A percentile compares a stretch with the other conserved stretches of the same genome.
phyloP scores from a whole-genome alignment of 805 yeast species.

The Starmerella sirachaensis region DNA sequence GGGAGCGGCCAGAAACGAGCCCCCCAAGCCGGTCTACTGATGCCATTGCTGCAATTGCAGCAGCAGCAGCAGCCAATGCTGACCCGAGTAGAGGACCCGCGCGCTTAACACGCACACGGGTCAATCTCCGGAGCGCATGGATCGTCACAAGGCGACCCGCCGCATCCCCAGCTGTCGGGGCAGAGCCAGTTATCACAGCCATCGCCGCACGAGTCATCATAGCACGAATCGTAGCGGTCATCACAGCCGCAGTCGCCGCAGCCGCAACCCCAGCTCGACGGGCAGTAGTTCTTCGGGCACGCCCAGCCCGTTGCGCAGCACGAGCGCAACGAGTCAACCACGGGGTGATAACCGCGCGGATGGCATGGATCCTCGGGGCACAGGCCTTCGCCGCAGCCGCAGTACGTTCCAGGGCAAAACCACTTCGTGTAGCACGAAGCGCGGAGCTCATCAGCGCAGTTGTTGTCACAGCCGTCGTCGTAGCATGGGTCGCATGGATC shows the following conservation, averaged over 20 bases:
- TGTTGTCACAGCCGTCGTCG: slow-evolving; percentile 6
- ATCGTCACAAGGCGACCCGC: slow-evolving; percentile 6
- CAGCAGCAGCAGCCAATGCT: not conserved
- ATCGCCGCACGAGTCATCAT: slow-evolving; percentile 2
- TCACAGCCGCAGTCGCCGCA: slow-evolving; percentile 6
- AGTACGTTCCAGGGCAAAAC: slow-evolving; percentile 16
- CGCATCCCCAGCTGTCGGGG: slow-evolving; percentile 2
- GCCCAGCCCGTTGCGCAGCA: slow-evolving; percentile 12
- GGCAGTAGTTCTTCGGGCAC: slow-evolving; percentile 18
- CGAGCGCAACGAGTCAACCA: slow-evolving; percentile 11
- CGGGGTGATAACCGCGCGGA: slow-evolving; percentile 10
- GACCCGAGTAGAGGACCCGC: not conserved
- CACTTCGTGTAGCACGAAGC: slow-evolving; percentile 14
- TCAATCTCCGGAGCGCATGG: slow-evolving; percentile 4
- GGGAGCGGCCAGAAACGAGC: too few species aligned
- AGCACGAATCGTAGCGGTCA: slow-evolving; percentile 7
- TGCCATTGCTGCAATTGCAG: too few species aligned
- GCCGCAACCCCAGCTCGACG: slow-evolving; percentile 12
- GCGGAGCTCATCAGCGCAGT: slow-evolving; percentile 9
- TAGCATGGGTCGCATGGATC: slow-evolving; percentile 6
- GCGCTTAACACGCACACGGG: slow-evolving; percentile 1
- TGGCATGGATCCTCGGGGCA: slow-evolving; percentile 11
- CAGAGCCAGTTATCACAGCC: not conserved
- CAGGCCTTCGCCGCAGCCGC: slow-evolving; percentile 4
- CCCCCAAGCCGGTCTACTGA: too few species aligned